Percentiles rank a stretch among this genome's conserved stretches.
These are phyloP conservation scores for Pyrus hybrid DNA, from an alignment of 331 rosid species.

Conservation along the genomic window DNA sequence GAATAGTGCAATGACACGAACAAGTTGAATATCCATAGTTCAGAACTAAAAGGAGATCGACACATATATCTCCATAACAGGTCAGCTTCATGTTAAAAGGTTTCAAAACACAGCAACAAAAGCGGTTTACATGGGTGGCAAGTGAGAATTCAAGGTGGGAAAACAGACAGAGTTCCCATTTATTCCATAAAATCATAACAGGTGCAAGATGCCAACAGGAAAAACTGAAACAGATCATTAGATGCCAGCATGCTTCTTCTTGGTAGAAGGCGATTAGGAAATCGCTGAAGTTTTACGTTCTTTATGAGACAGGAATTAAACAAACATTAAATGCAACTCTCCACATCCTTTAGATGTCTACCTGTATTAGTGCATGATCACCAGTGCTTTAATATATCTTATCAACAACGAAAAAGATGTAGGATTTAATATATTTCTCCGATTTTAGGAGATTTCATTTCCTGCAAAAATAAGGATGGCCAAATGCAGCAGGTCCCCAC, in stretches of 20 bases:
- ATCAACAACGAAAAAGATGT: not conserved
- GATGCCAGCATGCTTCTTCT: not conserved
- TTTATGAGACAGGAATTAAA: not conserved
- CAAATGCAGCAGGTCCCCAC: conserved; percentile 9
- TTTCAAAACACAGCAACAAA: not conserved
- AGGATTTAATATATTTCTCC: not conserved
- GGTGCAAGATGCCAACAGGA: not conserved
- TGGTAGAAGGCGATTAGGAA: not conserved
- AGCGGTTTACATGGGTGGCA: not conserved
- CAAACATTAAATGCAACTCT: not conserved
- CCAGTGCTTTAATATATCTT: not conserved
- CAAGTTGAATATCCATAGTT: too few species aligned
- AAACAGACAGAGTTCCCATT: not conserved
- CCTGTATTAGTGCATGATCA: not conserved
- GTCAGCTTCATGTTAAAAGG: not conserved
- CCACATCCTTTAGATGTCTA: not conserved
- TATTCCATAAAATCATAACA: not conserved
- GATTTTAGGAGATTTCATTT: not conserved
- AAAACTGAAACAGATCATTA: not conserved
- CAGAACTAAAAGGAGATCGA: not conserved
- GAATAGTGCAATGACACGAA: too few species aligned
- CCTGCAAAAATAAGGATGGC: conserved; percentile 2
- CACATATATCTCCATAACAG: not conserved
- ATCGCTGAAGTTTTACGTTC: not conserved
- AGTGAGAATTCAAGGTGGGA: not conserved